Evolutionary conservation across 345 rosid species (phyloP), one percentile per base, ranked within the genome.

Genomic region (Rubroshorea leprosula): DNA sequence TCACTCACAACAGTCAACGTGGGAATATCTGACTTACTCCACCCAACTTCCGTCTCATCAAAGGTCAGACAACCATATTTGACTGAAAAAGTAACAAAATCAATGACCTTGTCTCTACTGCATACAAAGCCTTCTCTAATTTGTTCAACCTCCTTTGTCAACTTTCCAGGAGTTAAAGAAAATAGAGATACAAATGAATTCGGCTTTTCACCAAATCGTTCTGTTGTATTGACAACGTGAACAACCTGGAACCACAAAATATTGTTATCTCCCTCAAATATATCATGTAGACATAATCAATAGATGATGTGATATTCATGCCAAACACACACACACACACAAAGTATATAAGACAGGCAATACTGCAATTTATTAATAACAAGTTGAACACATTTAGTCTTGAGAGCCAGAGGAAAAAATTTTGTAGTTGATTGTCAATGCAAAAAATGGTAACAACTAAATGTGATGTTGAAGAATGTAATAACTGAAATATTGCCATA

Each of bases 91-190:
- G 84, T 68, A 73, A 89, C 85, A 16, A 89, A 80, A 79, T 93
- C 99, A n/a, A 85, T 63, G 50, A 66, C 74, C 57, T 75, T 79
- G 47, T 83, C 80, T 73, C 78, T 81, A 46, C 99, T 81, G 63
- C 99, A 93, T 15, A 23, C 55, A n/a, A 93, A 79, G 27, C 89
- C 97, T 71, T 83, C 97, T 39, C 66, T 64, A 5, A 85, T 80
- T 56, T 73, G 80, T 27, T 83, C 91, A 58, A 70, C 78, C 82
- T 93, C 97, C 70, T 58, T 66, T 4, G 76, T 68, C 67, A 93
- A 74, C 72, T 81, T 82, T 72, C 99, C 97, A 49, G 96, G 99
- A 65, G 99, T 93, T 19, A 67, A 26, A 49, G 99, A 89, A 76
- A 68, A 93, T 14, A 93, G 66, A 16, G 85, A 77, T 57, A 87